Evolutionary conservation across 2,329 filamentous ascomycete species (phyloP), one percentile per base, ranked within the genome.

Genomic region (Coccinonectria pachysandricola): DNA sequence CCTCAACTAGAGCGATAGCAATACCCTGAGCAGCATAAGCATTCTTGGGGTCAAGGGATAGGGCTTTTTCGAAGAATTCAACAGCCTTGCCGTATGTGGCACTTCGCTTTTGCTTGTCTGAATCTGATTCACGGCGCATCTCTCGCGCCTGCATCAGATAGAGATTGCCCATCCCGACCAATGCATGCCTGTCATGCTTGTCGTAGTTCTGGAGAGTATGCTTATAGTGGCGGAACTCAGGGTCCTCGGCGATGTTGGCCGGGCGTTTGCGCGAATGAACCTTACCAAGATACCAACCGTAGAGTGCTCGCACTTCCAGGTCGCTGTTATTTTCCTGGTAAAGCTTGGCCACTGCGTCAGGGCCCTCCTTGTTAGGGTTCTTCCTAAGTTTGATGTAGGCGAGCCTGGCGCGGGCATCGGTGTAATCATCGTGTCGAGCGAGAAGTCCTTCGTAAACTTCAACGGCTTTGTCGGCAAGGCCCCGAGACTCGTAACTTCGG

Each of bases 61-160:
- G 64, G 4, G 88, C 88, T 59, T 98, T 98, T 52, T 96, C 91
- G 45, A 95, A 98, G 57, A 98, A 98, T 51, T 98, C 92, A 8
- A 96, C 87, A 0, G 91, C 87, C 41, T 88, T 86, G 50, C 78
- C 75, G 50, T 96, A 98, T 35, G 76, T 79, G 42, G 80, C 82
- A 31, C 79, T 81, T 27, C 87, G 78, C 61, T 92, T 94, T 45
- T 93, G 81, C 57, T 84, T 93, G 34, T 98, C 88, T 33, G 76
- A 68, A 7, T 96, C 91, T 0, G 82, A 82, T 35, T 91, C 83
- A 26, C 87, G 76, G 15, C 84, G 81, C 86, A 96, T 95, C 54
- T 98, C 92, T 42, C 91, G 76, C 7, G 91, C 91, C 35, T 84
- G 76, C 40, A 79, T 65, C 20, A 98, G 69, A 42, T 88, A 79